A percentile compares a stretch with the other conserved stretches of the same genome.
phyloP scores from a whole-genome alignment of 139 green algal species.

The Bryopsis sp. region DNA sequence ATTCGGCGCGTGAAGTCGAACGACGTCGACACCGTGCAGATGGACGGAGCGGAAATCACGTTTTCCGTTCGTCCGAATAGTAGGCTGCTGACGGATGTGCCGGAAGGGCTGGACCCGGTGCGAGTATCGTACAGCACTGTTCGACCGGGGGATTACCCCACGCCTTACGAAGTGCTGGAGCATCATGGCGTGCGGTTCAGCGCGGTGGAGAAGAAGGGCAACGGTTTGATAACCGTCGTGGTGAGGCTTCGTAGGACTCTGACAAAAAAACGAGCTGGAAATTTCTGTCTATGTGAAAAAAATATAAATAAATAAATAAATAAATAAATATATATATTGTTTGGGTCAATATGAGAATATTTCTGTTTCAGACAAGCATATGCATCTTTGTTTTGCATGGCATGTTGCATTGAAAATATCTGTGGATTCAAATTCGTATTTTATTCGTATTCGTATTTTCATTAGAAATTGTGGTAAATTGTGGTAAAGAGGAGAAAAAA shows the following conservation, averaged over 20 bases:
- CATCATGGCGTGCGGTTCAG: constrained; percentile 49
- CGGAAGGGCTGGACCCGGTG: constrained; percentile 1
- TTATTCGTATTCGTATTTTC: too few species aligned
- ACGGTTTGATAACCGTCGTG: constrained; percentile 47
- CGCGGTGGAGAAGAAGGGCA: constrained; percentile 47
- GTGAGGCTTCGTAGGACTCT: constrained; percentile 26
- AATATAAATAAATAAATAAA: too few species aligned
- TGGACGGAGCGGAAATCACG: constrained; percentile 60
- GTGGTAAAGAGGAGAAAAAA: too few species aligned
- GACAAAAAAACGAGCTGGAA: not conserved
- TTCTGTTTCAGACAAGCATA: too few species aligned
- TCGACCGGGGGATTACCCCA: constrained; percentile 61
- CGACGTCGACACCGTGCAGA: constrained; percentile 52
- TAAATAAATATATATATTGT: too few species aligned
- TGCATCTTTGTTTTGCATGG: too few species aligned
- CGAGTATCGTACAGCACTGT: constrained; percentile 54
- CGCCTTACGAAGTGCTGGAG: constrained; percentile 61
- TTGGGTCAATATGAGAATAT: too few species aligned
- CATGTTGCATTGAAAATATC: too few species aligned
- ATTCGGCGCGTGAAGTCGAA: constrained; percentile 49
- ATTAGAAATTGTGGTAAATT: too few species aligned
- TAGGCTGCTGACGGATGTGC: constrained; percentile 19
- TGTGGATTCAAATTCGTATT: too few species aligned
- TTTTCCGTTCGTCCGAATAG: constrained; percentile 37
- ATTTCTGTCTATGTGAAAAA: too few species aligned